Percentiles rank a stretch among this genome's conserved stretches.
phyloP scores from a whole-genome alignment of 2,329 filamentous ascomycete genomes.

The Clarireedia hainanense region DNA sequence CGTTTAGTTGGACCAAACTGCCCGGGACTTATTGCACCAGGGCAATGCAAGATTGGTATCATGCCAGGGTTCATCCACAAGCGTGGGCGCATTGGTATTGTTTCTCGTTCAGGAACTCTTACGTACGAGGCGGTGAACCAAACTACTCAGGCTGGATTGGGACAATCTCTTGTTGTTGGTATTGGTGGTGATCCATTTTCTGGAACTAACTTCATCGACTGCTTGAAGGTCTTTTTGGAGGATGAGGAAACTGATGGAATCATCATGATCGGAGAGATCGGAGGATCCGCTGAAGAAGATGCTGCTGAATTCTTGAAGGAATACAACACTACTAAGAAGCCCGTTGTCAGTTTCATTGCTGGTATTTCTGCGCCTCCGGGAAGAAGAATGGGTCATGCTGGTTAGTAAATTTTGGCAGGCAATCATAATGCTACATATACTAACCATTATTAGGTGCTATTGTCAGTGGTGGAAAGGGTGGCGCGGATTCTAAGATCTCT shows the following conservation, averaged over 20 bases:
- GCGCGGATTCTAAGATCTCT: conserved; percentile 95
- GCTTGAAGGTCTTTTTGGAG: conserved; percentile 91
- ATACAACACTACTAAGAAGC: conserved; percentile 90
- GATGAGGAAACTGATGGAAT: conserved; percentile 97
- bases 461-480: conserved; percentile 94
- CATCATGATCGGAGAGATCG: conserved; percentile 99
- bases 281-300: conserved; percentile 94
- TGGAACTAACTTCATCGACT: conserved; percentile 99
- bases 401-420: conserved; percentile 34
- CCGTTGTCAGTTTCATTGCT: conserved; percentile 95
- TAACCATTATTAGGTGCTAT: conserved; percentile 55
- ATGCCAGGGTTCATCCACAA: conserved; percentile 99
- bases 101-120: conserved; percentile 94
- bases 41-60: conserved; percentile 99
- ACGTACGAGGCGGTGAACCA: conserved; percentile 99
- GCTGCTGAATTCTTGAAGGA: conserved; percentile 91
- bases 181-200: conserved; percentile 98
- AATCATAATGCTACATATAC: not conserved
- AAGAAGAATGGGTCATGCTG: conserved; percentile 96
- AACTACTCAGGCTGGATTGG: conserved; percentile 92
- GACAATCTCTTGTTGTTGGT: conserved; percentile 95
- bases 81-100: conserved; percentile 96
- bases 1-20: conserved; percentile 96
- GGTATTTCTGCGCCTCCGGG: conserved; percentile 96
- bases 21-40: conserved; percentile 88